These are phyloP conservation scores for Ophiostoma tasmaniense DNA, from an alignment of 2,329 filamentous ascomycete genomes.

Conservation along the genomic window DNA sequence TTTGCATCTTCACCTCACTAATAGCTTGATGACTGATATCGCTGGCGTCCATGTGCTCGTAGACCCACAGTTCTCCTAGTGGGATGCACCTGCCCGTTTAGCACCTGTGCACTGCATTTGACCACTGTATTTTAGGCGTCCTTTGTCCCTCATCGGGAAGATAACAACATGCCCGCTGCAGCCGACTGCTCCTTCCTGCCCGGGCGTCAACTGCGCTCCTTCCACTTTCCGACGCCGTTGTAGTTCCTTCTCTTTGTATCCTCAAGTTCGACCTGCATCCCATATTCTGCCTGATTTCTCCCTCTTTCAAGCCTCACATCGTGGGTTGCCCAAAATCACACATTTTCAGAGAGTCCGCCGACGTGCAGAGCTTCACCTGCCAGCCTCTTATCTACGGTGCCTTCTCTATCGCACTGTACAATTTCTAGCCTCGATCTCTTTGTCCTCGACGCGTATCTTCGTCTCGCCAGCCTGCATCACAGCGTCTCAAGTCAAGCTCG, in stretches of 20 bases:
- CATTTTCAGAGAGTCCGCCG: too few species aligned
- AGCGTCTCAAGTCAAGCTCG: too few species aligned
- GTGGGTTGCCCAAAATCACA: neutral
- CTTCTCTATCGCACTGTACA: neutral
- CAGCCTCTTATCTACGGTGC: constrained; percentile 2
- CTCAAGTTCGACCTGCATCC: neutral
- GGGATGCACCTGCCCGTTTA: neutral
- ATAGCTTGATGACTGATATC: neutral
- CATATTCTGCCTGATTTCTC: neutral
- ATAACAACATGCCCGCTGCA: neutral
- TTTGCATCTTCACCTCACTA: neutral
- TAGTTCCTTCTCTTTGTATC: neutral
- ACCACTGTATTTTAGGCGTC: neutral
- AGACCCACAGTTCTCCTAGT: neutral
- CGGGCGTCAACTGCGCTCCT: neutral
- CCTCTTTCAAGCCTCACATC: neutral
- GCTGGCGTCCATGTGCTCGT: neutral
- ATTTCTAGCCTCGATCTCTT: neutral
- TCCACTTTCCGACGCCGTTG: neutral
- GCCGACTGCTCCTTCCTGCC: neutral
- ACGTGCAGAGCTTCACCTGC: neutral
- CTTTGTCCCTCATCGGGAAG: neutral
- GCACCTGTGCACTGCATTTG: neutral
- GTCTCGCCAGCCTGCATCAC: neutral
- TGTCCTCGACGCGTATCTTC: neutral